phyloP scores from a whole-genome alignment of 1,139 yeast genomes.

The Kodamaea sp. region DNA sequence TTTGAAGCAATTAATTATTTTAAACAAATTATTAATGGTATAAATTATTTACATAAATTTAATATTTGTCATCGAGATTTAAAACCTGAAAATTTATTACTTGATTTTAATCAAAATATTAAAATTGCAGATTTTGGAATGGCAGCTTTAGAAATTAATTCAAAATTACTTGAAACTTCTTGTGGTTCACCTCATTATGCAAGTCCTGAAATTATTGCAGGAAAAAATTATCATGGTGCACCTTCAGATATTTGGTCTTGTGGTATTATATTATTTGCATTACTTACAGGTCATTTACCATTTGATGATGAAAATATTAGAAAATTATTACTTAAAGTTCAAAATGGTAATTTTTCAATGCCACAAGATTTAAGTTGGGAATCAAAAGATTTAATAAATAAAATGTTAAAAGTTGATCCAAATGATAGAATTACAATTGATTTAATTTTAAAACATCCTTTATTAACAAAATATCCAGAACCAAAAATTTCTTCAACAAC shows the following conservation, averaged over 20 bases:
- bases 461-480: slow-evolving; percentile 68
- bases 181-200: slow-evolving; percentile 99
- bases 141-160: slow-evolving; percentile 96
- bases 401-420: slow-evolving; percentile 83
- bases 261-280: slow-evolving; percentile 90
- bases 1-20: slow-evolving; percentile 86
- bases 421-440: slow-evolving; percentile 68
- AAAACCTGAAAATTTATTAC: slow-evolving; percentile 87
- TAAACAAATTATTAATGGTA: slow-evolving; percentile 88
- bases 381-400: slow-evolving; percentile 80
- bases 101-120: slow-evolving; percentile 83
- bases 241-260: slow-evolving; percentile 99
- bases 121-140: slow-evolving; percentile 98
- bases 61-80: slow-evolving; percentile 94
- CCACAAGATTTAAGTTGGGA: slow-evolving; percentile 75
- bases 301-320: slow-evolving; percentile 96
- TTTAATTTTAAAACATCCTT: slow-evolving; percentile 73
- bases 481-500: slow-evolving; percentile 20
- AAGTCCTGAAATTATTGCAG: slow-evolving; percentile 95
- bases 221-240: slow-evolving; percentile 91
- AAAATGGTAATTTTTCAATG: slow-evolving; percentile 81
- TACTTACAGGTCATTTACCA: slow-evolving; percentile 91
- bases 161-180: slow-evolving; percentile 81
- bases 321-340: slow-evolving; percentile 80
- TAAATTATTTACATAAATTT: slow-evolving; percentile 87